These are phyloP conservation scores for Sungouiella blattae DNA, from an alignment of 805 yeast genomes.

Conservation along the genomic window DNA sequence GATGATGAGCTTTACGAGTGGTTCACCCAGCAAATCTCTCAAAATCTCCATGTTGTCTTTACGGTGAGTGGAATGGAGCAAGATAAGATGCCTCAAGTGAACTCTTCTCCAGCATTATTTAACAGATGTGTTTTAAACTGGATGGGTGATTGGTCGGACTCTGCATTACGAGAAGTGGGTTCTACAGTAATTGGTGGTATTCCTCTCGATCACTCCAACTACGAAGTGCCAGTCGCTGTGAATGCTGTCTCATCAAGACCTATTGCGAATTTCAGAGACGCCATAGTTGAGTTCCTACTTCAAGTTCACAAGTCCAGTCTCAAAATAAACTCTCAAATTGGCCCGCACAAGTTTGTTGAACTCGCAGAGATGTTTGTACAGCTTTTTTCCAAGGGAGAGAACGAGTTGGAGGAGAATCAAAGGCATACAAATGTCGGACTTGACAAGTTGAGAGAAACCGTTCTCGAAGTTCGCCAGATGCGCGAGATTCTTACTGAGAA, in stretches of 20 bases:
- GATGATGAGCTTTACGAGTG: constrained; percentile 69
- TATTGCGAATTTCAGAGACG: constrained; percentile 35
- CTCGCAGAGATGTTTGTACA: constrained; percentile 44
- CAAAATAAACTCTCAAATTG: constrained; percentile 9
- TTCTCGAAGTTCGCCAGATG: constrained; percentile 62
- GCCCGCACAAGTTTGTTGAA: constrained; percentile 56
- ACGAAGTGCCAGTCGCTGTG: constrained; percentile 27
- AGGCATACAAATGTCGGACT: constrained; percentile 71
- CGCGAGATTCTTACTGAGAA: constrained; percentile 53
- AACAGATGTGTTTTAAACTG: constrained; percentile 85
- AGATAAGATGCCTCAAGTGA: constrained; percentile 40
- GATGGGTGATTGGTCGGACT: constrained; percentile 79
- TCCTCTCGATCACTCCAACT: constrained; percentile 53
- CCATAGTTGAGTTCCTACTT: constrained; percentile 45
- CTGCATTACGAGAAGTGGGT: constrained; percentile 51
- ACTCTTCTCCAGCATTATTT: constrained; percentile 83
- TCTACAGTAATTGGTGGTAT: constrained; percentile 34
- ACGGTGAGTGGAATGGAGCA: constrained; percentile 51
- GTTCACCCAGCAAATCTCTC: constrained; percentile 66
- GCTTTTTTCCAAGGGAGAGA: constrained; percentile 42
- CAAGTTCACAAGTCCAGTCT: constrained; percentile 38
- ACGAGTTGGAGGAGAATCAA: constrained; percentile 59
- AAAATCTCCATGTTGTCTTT: constrained; percentile 79
- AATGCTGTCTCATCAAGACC: constrained; percentile 9
- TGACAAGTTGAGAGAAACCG: constrained; percentile 72